Evolutionary conservation across 805 yeast species (phyloP).

Genomic region (Naumovozyma castellii): DNA sequence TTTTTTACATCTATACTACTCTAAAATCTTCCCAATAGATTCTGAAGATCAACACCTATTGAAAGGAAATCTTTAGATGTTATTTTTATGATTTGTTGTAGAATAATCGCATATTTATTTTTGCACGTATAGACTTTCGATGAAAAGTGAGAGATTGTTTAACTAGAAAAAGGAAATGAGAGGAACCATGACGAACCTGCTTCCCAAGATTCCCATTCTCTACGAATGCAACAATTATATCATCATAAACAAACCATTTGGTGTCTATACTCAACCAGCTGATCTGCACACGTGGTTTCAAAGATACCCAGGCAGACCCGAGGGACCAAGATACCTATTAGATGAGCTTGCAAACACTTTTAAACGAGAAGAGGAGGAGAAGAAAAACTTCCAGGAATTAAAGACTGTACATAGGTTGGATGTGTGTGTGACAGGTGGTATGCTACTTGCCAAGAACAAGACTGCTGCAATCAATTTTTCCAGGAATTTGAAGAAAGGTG

Average conservation of each 20-base stretch:
- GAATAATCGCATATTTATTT: too few species aligned
- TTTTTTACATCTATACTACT: too few species aligned
- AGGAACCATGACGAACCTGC: neutral
- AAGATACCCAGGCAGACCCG: neutral
- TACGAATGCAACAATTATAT: constrained; percentile 19
- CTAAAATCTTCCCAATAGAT: too few species aligned
- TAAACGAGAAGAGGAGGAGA: neutral
- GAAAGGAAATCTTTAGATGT: too few species aligned
- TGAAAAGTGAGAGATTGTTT: too few species aligned
- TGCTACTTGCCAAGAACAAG: constrained; percentile 30
- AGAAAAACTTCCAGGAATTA: constrained; percentile 5
- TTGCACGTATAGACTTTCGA: too few species aligned
- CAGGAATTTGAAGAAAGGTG: constrained; percentile 28
- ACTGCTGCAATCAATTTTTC: constrained; percentile 28
- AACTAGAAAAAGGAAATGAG: too few species aligned
- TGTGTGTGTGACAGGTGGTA: constrained; percentile 34
- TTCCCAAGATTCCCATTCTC: neutral
- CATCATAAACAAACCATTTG: constrained; percentile 32
- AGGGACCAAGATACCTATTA: constrained; percentile 11
- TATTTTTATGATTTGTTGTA: too few species aligned
- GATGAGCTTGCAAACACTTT: constrained; percentile 10
- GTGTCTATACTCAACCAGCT: constrained; percentile 29
- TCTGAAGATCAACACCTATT: too few species aligned
- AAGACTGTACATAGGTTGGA: constrained; percentile 34
- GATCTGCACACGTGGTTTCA: constrained; percentile 3